Conservation (phyloP, 1,284 basidiomycete species). For the Acaromyces ingoldii region DNA sequence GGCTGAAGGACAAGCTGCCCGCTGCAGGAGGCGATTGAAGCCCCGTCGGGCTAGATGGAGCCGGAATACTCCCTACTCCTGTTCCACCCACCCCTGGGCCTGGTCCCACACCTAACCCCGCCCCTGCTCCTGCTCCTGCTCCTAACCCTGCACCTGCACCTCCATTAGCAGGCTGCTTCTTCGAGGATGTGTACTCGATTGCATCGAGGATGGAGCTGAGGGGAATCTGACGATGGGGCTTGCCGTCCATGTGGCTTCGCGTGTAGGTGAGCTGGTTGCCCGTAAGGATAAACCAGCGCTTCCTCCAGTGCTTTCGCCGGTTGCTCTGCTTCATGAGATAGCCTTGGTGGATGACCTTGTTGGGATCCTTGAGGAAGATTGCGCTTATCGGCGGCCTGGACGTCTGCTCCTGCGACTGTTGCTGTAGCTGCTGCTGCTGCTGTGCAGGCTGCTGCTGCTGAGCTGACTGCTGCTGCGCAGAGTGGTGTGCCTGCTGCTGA, state of each 20-base stretch:
- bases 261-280: conserved; percentile 50
- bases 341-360: conserved; percentile 57
- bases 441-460: too few relatives aligned
- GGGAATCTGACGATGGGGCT: conserved; percentile 77
- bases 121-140: too few relatives aligned
- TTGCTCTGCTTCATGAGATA: conserved; percentile 96
- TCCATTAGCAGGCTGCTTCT: too few relatives aligned
- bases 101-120: too few relatives aligned
- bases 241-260: conserved; percentile 60
- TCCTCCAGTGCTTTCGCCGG: conserved; percentile 88
- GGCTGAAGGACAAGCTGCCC: too few relatives aligned
- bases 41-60: too few relatives aligned
- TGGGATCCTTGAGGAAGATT: conserved; percentile 31
- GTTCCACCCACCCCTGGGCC: too few relatives aligned
- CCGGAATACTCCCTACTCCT: too few relatives aligned
- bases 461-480: too few relatives aligned
- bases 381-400: conserved; percentile 6
- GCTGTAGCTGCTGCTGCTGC: background rate
- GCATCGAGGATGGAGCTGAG: conserved; percentile 84
- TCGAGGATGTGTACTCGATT: conserved; percentile 63
- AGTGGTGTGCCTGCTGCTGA: background rate
- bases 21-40: too few relatives aligned
- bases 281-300: conserved; percentile 58
- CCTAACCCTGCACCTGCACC: too few relatives aligned
- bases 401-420: background rate